These are phyloP conservation scores for Aspergillus carbonarius DNA, from an alignment of 2,329 filamentous ascomycete genomes.

Conservation along the genomic window DNA sequence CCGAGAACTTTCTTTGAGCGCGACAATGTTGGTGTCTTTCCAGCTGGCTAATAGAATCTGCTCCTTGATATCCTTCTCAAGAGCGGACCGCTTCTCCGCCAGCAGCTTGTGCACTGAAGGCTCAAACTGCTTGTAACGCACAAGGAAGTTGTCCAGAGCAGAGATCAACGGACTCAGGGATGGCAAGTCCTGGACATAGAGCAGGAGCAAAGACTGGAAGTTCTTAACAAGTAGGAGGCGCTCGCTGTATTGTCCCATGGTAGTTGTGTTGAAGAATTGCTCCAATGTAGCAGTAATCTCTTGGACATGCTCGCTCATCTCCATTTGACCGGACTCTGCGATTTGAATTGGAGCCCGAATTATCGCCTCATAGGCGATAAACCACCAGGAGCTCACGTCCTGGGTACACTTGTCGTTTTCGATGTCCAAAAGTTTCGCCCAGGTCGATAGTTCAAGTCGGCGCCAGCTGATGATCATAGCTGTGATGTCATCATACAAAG, in stretches of 20 bases:
- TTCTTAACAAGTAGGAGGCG: constrained; percentile 68
- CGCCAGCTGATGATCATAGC: constrained; percentile 84
- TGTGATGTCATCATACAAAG: constrained; percentile 75
- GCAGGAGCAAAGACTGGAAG: constrained; percentile 63
- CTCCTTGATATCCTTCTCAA: constrained; percentile 93
- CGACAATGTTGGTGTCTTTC: constrained; percentile 96
- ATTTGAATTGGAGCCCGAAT: constrained; percentile 72
- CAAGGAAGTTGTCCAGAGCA: constrained; percentile 73
- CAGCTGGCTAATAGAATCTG: constrained; percentile 92
- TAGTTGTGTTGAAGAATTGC: constrained; percentile 74
- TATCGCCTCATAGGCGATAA: constrained; percentile 87
- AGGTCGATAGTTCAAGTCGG: constrained; percentile 85
- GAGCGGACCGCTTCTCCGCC: constrained; percentile 62
- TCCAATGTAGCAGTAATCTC: constrained; percentile 74
- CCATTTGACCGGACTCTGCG: constrained; percentile 57
- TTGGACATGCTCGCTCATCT: constrained; percentile 63
- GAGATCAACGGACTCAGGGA: constrained; percentile 59
- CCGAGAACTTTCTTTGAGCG: constrained; percentile 82
- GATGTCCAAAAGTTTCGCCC: constrained; percentile 83
- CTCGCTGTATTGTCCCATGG: constrained; percentile 74
- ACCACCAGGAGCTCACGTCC: constrained; percentile 91
- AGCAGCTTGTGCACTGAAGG: constrained; percentile 64
- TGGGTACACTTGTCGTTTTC: constrained; percentile 74
- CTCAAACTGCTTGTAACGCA: constrained; percentile 72
- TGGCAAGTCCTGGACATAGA: constrained; percentile 61